These are phyloP conservation scores for Diaporthe capsici DNA, from an alignment of 2,329 filamentous ascomycete species.

Conservation along the genomic window DNA sequence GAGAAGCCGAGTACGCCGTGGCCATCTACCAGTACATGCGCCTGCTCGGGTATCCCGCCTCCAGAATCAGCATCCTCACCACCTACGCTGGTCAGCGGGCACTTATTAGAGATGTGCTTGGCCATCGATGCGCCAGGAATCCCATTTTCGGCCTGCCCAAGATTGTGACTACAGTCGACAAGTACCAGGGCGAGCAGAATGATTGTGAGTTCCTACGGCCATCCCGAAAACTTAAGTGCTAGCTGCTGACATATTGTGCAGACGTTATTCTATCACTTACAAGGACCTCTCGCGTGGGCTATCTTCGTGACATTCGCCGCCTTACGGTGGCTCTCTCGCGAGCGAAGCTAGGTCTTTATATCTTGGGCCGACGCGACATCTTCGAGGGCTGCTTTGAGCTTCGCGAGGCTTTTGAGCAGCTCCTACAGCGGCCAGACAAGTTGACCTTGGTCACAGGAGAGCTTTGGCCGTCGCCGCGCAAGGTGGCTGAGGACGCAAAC, in stretches of 20 bases:
- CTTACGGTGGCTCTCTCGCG: constrained; percentile 95
- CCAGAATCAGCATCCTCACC: constrained; percentile 87
- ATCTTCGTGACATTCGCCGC: constrained; percentile 92
- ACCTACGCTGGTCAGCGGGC: constrained; percentile 95
- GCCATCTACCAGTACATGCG: constrained; percentile 98
- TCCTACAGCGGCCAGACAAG: constrained; percentile 85
- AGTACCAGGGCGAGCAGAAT: constrained; percentile 99
- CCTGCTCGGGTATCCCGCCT: constrained; percentile 89
- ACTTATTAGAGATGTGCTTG: constrained; percentile 88
- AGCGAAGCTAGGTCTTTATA: constrained; percentile 90
- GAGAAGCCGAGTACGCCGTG: constrained; percentile 96
- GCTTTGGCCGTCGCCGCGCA: constrained; percentile 80
- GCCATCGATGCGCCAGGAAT: constrained; percentile 86
- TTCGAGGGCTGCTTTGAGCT: constrained; percentile 93
- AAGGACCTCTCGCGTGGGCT: constrained; percentile 89
- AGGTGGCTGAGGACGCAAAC: constrained; percentile 59
- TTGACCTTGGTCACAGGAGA: constrained; percentile 87
- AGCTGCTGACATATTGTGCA: constrained; percentile 53
- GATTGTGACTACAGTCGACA: constrained; percentile 95
- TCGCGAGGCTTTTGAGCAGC: constrained; percentile 84
- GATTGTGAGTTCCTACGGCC: constrained; percentile 78
- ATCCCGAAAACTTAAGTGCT: not conserved
- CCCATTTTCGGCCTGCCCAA: constrained; percentile 89
- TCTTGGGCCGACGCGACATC: constrained; percentile 88
- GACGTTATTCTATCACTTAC: constrained; percentile 95